Percentiles rank a stretch among this genome's conserved stretches.
Evolutionary conservation across 2,329 filamentous ascomycete species (phyloP).

Genomic region (Alternaria dauci): DNA sequence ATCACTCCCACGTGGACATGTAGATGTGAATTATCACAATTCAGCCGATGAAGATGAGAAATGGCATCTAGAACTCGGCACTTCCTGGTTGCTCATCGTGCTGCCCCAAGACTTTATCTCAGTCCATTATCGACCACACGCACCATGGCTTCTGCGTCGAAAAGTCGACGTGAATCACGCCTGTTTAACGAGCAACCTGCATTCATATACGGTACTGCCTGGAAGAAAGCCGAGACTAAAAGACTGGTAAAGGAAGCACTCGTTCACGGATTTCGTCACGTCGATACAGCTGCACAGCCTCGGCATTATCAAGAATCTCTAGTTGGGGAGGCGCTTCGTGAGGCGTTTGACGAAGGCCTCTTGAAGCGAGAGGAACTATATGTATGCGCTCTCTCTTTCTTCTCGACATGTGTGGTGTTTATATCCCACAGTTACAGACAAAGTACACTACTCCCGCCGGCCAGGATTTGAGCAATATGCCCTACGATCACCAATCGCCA

Average conservation of each 20-base stretch:
- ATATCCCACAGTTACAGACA: constrained; percentile 71
- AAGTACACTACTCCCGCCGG: constrained; percentile 75
- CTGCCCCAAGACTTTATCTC: no score
- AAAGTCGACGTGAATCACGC: constrained; percentile 20
- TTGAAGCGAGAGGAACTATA: constrained; percentile 69
- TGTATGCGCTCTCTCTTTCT: constrained; percentile 53
- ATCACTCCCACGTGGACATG: background rate
- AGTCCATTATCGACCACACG: background rate
- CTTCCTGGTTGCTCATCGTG: background rate
- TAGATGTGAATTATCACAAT: background rate
- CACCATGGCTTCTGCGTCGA: constrained; percentile 30
- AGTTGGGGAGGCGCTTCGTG: constrained; percentile 72
- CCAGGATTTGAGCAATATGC: constrained; percentile 68
- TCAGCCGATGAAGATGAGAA: no score
- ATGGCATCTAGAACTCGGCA: background rate
- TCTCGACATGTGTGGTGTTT: background rate
- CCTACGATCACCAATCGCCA: constrained; percentile 67
- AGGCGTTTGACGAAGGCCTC: constrained; percentile 67
- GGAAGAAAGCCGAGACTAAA: constrained; percentile 76
- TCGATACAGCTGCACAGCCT: constrained; percentile 83
- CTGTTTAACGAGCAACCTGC: constrained; percentile 30
- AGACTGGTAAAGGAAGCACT: constrained; percentile 74
- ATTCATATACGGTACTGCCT: constrained; percentile 82
- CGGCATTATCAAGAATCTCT: constrained; percentile 78
- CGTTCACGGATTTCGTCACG: constrained; percentile 71